Base-by-base conservation (phyloP, 2,329 filamentous ascomycete genomes). In the Monosporascus sp. region DNA sequence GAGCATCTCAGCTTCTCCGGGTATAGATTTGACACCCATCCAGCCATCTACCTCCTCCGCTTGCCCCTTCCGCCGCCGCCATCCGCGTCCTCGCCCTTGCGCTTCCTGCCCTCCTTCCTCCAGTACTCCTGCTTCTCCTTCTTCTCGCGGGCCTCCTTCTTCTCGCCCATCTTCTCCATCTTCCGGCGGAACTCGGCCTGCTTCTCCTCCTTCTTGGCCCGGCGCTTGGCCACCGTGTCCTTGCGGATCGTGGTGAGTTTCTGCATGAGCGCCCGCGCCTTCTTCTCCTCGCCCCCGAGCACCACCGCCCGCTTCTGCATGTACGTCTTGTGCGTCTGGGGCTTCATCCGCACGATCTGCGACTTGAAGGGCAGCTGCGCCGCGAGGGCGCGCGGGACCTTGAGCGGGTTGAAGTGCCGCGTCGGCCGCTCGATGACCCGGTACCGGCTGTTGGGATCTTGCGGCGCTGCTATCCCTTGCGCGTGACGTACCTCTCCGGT, bases 221-320 rank as follows among this genome's bases (percentile, higher is more conserved):
- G 74, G 46, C 94, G 78, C 78, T 94, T 95, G 62, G 89, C 89
- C 3, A 87, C 83, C 70, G 95, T 94, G 67, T 97, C 94, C 66
- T 95, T 96, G 61, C 91, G 78, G 65, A 99, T 77, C 17, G 92
- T 93, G 66, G 89, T 88, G 50, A 99, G 82, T 78, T 97, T 94
- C 75, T 96, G 89, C 85, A 99, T 87, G 60, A 99, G 77, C 62
- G 91, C 86, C 35, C 94, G 80, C 5, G 91, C 91, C 70, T 87
- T 88, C 78, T 88, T 91, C 80, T 99, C 94, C 71, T 97, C 93
- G 26, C 86, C 86, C 14, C 87, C 80, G 17, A 90, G 73, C 24
- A 96, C 84, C n/a, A 97, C 91, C 16, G 93, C 94, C 9, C 94
- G 88, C 76, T 97, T 97, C 77, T 96, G 91, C 79, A 96, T 79